A percentile compares a stretch with the other conserved stretches of the same genome.
These are phyloP conservation scores for Xylariales sp. DNA, from an alignment of 2,329 filamentous ascomycete genomes.

Conservation along the genomic window DNA sequence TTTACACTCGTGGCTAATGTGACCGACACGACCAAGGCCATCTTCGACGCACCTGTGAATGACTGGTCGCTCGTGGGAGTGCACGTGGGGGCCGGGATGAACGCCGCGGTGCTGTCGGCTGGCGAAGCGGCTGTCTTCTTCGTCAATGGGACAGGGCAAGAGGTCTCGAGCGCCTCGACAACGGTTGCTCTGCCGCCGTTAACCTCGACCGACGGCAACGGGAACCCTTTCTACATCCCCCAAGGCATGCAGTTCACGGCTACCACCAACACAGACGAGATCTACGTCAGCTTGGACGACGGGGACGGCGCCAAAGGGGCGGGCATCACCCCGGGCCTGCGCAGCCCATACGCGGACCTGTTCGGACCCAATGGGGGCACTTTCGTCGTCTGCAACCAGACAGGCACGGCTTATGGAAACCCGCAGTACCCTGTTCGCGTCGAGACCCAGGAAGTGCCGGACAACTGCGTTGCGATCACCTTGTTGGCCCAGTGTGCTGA, in stretches of 20 bases:
- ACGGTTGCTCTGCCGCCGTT: constrained; percentile 2
- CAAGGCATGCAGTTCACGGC: constrained; percentile 2
- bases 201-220: neutral
- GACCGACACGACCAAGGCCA: constrained; percentile 3
- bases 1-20: constrained; percentile 7
- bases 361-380: constrained; percentile 1
- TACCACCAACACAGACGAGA: neutral
- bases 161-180: constrained; percentile 7
- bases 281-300: constrained; percentile 4
- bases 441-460: constrained; percentile 2
- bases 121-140: neutral
- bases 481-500: constrained; percentile 6
- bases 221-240: constrained; percentile 1
- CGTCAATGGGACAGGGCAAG: constrained; percentile 7
- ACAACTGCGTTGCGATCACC: constrained; percentile 7
- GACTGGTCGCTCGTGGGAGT: constrained; percentile 2
- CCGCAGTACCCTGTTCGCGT: constrained; percentile 4
- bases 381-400: constrained; percentile 5
- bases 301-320: constrained; percentile 2
- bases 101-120: neutral
- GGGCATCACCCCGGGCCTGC: constrained; percentile 5
- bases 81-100: constrained; percentile 2
- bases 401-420: neutral
- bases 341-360: constrained; percentile 6
- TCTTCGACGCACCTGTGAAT: constrained; percentile 5